phyloP scores from a whole-genome alignment of 2,329 filamentous ascomycete genomes.

The Clonostachys rosea region DNA sequence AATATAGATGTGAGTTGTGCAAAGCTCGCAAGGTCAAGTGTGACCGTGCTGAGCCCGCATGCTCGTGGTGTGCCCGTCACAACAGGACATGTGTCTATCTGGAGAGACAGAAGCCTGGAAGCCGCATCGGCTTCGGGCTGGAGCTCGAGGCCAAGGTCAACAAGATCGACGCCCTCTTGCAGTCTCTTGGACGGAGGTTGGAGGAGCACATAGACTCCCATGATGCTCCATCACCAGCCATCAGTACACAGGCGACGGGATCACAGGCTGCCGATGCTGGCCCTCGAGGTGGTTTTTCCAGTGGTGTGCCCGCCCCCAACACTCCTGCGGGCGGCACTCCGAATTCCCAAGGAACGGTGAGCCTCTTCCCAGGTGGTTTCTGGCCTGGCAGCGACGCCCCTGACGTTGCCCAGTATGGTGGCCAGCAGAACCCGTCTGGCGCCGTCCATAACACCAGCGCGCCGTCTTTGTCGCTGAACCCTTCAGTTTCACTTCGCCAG shows the following conservation, averaged over 20 bases:
- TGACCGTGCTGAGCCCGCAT: constrained; percentile 54
- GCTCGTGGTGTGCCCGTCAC: constrained; percentile 68
- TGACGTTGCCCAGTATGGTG: constrained; percentile 2
- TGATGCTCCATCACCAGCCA: constrained; percentile 21
- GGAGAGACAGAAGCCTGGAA: constrained; percentile 66
- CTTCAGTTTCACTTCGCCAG: background rate
- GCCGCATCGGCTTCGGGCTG: constrained; percentile 56
- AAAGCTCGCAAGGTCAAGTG: constrained; percentile 40
- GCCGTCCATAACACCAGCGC: background rate
- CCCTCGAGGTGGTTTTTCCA: background rate
- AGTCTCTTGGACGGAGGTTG: constrained; percentile 33
- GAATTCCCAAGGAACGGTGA: constrained; percentile 2
- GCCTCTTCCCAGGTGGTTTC: background rate
- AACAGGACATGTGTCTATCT: constrained; percentile 63
- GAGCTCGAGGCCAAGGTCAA: constrained; percentile 54
- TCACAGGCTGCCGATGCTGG: constrained; percentile 9
- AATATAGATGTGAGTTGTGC: constrained; percentile 33
- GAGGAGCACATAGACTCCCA: constrained; percentile 31
- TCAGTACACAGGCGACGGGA: constrained; percentile 24
- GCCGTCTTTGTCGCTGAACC: background rate
- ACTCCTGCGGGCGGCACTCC: constrained; percentile 4
- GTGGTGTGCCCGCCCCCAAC: background rate
- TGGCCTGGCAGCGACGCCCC: constrained; percentile 5
- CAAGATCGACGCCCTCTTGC: constrained; percentile 41
- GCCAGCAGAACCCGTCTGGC: background rate